Conservation (phyloP, 2,329 filamentous ascomycete genomes). For the Colletotrichum camelliae region DNA sequence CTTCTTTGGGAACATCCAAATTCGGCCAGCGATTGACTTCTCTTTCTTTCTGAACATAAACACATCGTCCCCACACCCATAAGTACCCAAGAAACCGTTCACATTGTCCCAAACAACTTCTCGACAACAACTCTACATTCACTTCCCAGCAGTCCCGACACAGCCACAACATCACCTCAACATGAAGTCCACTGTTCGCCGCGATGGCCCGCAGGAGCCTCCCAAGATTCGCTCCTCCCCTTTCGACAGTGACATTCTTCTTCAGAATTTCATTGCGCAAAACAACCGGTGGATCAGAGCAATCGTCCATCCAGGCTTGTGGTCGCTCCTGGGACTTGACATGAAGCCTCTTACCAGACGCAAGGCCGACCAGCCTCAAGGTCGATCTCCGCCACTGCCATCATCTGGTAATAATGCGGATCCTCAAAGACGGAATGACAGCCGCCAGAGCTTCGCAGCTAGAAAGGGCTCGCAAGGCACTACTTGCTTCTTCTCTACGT, state of each 20-base stretch:
- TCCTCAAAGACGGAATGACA: not conserved
- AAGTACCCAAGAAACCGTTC: not conserved
- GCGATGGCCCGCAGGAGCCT: not conserved
- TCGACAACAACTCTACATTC: not conserved
- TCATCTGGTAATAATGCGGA: not conserved
- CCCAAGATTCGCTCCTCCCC: not conserved
- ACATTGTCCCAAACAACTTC: not conserved
- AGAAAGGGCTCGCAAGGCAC: not conserved
- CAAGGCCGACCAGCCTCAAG: not conserved
- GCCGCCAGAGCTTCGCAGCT: not conserved
- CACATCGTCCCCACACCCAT: not conserved
- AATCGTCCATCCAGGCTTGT: not conserved
- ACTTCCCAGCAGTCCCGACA: not conserved
- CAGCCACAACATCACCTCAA: not conserved
- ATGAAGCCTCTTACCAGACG: not conserved
- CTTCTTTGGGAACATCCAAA: not conserved
- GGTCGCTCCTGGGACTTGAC: not conserved
- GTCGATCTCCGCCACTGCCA: not conserved
- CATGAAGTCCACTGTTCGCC: not conserved
- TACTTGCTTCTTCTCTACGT: not conserved
- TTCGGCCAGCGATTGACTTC: not conserved
- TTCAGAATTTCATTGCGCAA: not conserved
- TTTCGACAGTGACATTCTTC: not conserved
- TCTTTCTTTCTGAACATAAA: not conserved
- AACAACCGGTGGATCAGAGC: not conserved